A percentile compares a stretch with the other conserved stretches of the same genome.
These are phyloP conservation scores for Penicillium capsulatum DNA, from an alignment of 2,329 filamentous ascomycete genomes.

Conservation along the genomic window DNA sequence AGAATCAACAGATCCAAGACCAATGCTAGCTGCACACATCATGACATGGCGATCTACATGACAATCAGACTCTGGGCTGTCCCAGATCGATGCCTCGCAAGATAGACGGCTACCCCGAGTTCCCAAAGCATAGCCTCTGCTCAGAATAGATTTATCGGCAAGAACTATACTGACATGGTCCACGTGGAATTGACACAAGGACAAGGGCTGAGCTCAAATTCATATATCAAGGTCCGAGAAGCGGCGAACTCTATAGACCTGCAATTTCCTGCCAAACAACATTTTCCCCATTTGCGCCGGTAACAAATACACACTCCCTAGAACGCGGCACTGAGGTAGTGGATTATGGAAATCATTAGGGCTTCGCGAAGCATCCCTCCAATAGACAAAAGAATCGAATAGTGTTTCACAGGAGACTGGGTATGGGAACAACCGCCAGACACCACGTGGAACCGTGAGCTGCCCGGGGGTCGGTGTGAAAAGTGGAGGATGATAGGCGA, in stretches of 20 bases:
- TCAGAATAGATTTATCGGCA: too few species aligned
- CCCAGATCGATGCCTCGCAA: too few species aligned
- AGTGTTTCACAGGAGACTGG: conserved; percentile 16
- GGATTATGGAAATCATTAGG: conserved; percentile 36
- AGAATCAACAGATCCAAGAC: too few species aligned
- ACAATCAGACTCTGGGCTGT: too few species aligned
- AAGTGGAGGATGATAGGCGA: conserved; percentile 16
- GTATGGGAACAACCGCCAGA: conserved; percentile 11
- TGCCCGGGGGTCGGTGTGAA: conserved; percentile 8
- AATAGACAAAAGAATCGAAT: conserved; percentile 12
- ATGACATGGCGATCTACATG: too few species aligned
- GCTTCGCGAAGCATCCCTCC: conserved; percentile 25
- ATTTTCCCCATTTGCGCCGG: conserved; percentile 36
- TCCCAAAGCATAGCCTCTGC: too few species aligned
- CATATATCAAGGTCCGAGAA: conserved; percentile 23
- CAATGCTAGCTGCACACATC: too few species aligned
- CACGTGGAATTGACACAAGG: too few species aligned
- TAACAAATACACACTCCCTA: conserved; percentile 30
- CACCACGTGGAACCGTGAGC: conserved; percentile 2
- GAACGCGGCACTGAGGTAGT: conserved; percentile 30
- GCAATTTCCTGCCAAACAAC: conserved; percentile 31
- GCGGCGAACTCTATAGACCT: conserved; percentile 23
- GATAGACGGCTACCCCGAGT: too few species aligned
- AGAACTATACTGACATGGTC: too few species aligned
- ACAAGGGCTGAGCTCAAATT: conserved; percentile 10